Evolutionary conservation across 441 rosid genomes (phyloP).

Genomic region (Isatis lusitanica): DNA sequence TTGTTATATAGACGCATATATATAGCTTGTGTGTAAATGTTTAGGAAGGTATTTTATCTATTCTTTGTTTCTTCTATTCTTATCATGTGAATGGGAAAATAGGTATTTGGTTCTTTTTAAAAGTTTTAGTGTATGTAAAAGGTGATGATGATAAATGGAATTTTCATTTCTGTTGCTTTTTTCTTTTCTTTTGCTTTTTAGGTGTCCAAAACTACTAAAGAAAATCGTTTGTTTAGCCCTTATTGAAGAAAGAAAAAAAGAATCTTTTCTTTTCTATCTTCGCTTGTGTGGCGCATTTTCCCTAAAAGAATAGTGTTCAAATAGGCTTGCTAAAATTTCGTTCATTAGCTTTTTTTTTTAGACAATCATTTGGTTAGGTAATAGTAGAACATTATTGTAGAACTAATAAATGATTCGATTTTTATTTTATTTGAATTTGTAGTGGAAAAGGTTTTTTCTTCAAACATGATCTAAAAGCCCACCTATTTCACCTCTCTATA

Average conservation of each 20-base stretch:
- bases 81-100: neutral
- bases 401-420: too few relatives aligned
- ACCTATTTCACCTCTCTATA: too few relatives aligned
- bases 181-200: neutral
- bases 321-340: neutral
- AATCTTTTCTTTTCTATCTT: neutral
- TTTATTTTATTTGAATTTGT: too few relatives aligned
- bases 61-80: slow-evolving; percentile 22
- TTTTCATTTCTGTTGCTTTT: neutral
- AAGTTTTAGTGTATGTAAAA: slow-evolving; percentile 10
- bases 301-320: neutral
- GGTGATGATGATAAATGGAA: slow-evolving; percentile 2
- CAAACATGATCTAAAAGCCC: too few relatives aligned
- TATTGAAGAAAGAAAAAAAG: neutral
- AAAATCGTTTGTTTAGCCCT: neutral
- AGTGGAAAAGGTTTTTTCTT: too few relatives aligned
- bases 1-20: slow-evolving; percentile 26
- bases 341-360: too few relatives aligned
- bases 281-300: neutral
- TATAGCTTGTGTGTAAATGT: slow-evolving; percentile 35
- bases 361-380: neutral
- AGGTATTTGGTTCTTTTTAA: neutral
- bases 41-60: slow-evolving; percentile 24
- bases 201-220: neutral
- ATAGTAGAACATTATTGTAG: neutral